Base-by-base conservation (phyloP, 2,329 filamentous ascomycete species). In the Ceratocystis destructans region DNA sequence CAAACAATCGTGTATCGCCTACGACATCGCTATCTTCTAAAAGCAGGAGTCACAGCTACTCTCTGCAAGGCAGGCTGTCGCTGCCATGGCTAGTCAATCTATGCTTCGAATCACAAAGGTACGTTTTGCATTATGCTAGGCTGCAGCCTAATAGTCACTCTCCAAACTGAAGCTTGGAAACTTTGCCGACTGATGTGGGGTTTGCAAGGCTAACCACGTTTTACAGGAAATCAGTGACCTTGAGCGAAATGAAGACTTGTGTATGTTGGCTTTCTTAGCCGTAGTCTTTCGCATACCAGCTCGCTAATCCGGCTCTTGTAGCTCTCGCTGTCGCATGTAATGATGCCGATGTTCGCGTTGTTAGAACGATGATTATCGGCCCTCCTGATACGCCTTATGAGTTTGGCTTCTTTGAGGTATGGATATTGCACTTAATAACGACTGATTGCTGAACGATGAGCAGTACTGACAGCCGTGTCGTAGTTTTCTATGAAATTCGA, bases 381-480 rank as follows among this genome's bases (percentile, higher is more conserved):
- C 93, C 94, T 28, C 90, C 93, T 70, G 92, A 94, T 71, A 96
- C 92, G 0, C 92, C 93, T 0, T 99, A 99, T 75, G 92, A 96
- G 75, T 96, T 95, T 73, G 94, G 94, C 2, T 96, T 96, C 77
- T 97, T 96, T 73, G 91, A 97, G 82, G 91, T 94, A 75, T 1
- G 10, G 10, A 41, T 41, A 41, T 41, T 41, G 37, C 10, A 41
- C 3, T 15, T 15, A 15, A 15, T 41, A 41, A 41, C 2, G 5
- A 15, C 37, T 1, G 37, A 41, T 15, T 15, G 12, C 12, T 41
- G 3, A 41, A 15, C 37, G 45, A 48, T 37, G 28, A 22, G 53
- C 67, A 44, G 25, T 61, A 6, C n/a, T 50, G 41, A 37, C 37
- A 20, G 37, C 1, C 28, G 12, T 57, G 2, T 6, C 37, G 28